Conservation (phyloP, 1,284 basidiomycete species). For the Ganoderma lucidum region DNA sequence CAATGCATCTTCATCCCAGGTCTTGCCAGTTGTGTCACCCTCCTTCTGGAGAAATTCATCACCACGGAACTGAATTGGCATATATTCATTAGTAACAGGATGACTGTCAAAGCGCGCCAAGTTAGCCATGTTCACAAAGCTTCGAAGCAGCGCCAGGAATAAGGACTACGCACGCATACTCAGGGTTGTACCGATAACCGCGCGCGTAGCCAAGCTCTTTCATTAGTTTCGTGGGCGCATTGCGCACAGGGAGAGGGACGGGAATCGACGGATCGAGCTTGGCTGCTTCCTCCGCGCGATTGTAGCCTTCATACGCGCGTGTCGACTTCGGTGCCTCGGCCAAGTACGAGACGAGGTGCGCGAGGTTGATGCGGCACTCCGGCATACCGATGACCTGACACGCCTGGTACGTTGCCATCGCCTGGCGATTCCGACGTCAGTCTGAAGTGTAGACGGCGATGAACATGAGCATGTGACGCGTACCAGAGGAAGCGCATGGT, state of each 20-base stretch:
- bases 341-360: constrained; percentile 85
- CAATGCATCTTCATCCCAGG: constrained; percentile 80
- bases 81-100: constrained; percentile 74
- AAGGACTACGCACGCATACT: constrained; percentile 62
- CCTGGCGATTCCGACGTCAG: constrained; percentile 50
- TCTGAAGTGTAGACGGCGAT: constrained; percentile 2
- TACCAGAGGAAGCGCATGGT: constrained; percentile 75
- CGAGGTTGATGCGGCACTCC: constrained; percentile 80
- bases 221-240: constrained; percentile 88
- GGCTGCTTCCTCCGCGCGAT: constrained; percentile 72
- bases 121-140: constrained; percentile 1
- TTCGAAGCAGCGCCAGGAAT: constrained; percentile 7
- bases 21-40: constrained; percentile 61
- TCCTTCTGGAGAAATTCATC: constrained; percentile 61
- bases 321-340: constrained; percentile 88
- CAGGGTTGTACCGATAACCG: constrained; percentile 83
- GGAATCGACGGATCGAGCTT: constrained; percentile 59
- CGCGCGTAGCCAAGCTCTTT: constrained; percentile 80
- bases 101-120: constrained; percentile 52
- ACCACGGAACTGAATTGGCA: constrained; percentile 54
- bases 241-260: constrained; percentile 85
- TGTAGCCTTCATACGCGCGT: constrained; percentile 80
- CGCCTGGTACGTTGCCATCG: constrained; percentile 80
- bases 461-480: constrained; percentile 31
- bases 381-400: constrained; percentile 90